Base-by-base conservation (phyloP, 2,329 filamentous ascomycete species). In the Scedosporium aurantiacum region DNA sequence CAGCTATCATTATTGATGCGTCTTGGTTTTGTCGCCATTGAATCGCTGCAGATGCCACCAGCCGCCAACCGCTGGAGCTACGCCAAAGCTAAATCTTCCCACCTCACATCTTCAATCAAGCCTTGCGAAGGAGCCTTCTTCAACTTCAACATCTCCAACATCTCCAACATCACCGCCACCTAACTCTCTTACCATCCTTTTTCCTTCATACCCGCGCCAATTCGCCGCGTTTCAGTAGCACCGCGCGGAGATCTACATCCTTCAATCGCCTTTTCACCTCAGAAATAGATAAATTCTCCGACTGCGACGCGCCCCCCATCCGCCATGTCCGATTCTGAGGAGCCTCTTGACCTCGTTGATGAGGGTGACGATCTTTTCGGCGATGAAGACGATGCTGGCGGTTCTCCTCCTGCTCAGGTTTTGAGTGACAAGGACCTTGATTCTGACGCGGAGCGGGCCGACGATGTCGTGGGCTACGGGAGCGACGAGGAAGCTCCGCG, bases 331-430 rank as follows among this genome's bases (percentile, higher is more conserved):
- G 81, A 83, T 66, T 81, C 80, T 1, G 82, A 84, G 64, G 81
- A 82, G 60, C 73, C 74, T 60, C 70, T 81, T 66, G 79, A 82
- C 58, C 73, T 75, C 62, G 81, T 83, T 61, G 79, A 80, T 58
- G 81, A 75, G 62, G 83, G 77, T 62, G 83, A 84, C 68, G 84
- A 86, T 68, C 77, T 86, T 55, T 86, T 87, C 64, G 84, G 83
- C 60, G 82, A 84, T 62, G 82, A 80, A 59, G 81, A 76, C 43
- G 77, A 88, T 66, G 82, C 84, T 63, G 84, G 65, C 68, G 73
- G 84, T 65, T 81, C 59, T 18, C 85, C 58, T 81, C 85, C 85
- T 69, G 85, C 85, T 66, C 81, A 83, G 66, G 81, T 79, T 55
- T 77, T 86, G 18, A 80, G 82, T 68, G 88, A 91, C 67, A 82